Conservation (phyloP, 768 basidiomycete species). For the Dioszegia hungarica region DNA sequence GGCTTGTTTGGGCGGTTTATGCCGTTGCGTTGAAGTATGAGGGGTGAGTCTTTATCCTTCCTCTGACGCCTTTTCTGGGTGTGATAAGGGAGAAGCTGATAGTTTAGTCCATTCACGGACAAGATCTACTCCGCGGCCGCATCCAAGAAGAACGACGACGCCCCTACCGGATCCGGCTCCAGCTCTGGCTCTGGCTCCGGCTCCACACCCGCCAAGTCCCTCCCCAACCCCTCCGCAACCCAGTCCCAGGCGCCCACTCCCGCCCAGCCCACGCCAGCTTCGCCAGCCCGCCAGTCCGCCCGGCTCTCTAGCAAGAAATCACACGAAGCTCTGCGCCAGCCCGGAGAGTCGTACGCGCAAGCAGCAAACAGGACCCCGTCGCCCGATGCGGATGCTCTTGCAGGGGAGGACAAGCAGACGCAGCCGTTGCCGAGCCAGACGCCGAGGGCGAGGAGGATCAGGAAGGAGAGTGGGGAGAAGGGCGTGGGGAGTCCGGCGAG, state of each 20-base stretch:
- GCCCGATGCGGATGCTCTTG: conserved; percentile 14
- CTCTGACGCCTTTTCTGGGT: not conserved
- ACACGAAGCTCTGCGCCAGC: conserved; percentile 7
- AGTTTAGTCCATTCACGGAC: conserved; percentile 52
- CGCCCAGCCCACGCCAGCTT: not conserved
- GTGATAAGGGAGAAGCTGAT: too few species aligned
- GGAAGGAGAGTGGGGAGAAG: conserved; percentile 1
- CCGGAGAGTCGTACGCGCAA: conserved; percentile 22
- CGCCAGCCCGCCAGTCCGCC: conserved; percentile 16
- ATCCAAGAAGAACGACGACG: conserved; percentile 21
- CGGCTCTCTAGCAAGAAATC: conserved; percentile 7
- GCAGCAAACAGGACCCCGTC: conserved; percentile 18
- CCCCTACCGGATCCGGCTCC: not conserved
- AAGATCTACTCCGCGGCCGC: conserved; percentile 51
- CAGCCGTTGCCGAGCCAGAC: conserved; percentile 1
- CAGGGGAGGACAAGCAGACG: conserved; percentile 1
- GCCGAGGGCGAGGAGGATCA: conserved; percentile 5
- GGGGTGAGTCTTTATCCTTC: conserved; percentile 61
- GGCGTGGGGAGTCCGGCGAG: conserved; percentile 23
- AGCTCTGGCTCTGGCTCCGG: conserved; percentile 12
- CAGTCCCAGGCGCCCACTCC: not conserved
- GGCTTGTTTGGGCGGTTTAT: conserved; percentile 80
- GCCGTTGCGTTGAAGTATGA: conserved; percentile 78
- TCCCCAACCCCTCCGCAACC: not conserved
- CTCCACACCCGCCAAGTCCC: not conserved